A percentile compares a stretch with the other conserved stretches of the same genome.
phyloP scores from a whole-genome alignment of 768 basidiomycete genomes.

The Mycena floridula region DNA sequence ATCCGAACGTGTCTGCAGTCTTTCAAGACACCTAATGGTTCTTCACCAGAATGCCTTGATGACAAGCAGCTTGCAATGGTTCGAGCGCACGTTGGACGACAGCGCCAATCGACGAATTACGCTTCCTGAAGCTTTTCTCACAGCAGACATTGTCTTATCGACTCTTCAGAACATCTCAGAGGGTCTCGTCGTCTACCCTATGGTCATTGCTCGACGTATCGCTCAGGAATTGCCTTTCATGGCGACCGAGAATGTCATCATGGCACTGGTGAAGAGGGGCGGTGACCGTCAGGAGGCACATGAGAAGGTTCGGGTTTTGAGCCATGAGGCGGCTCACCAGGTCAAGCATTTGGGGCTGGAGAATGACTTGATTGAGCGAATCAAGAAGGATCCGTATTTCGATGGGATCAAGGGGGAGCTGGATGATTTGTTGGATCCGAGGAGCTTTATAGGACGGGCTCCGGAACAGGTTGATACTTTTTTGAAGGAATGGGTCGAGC shows the following conservation, averaged over 20 bases:
- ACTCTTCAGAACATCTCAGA: slow-evolving; percentile 96
- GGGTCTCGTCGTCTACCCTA: slow-evolving; percentile 98
- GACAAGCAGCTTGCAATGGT: slow-evolving; percentile 95
- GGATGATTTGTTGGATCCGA: slow-evolving; percentile 74
- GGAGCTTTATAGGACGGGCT: slow-evolving; percentile 88
- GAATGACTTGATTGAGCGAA: slow-evolving; percentile 92
- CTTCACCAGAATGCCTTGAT: slow-evolving; percentile 95
- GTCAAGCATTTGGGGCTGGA: slow-evolving; percentile 93
- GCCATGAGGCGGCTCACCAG: slow-evolving; percentile 89
- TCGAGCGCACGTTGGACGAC: slow-evolving; percentile 96
- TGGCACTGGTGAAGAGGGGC: slow-evolving; percentile 93
- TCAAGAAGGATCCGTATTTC: slow-evolving; percentile 81
- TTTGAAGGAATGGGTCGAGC: slow-evolving; percentile 78
- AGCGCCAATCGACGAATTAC: slow-evolving; percentile 97
- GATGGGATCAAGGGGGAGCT: slow-evolving; percentile 78
- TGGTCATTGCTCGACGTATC: slow-evolving; percentile 89
- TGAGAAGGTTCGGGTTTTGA: slow-evolving; percentile 91
- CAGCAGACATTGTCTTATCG: slow-evolving; percentile 92
- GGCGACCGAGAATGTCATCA: slow-evolving; percentile 99
- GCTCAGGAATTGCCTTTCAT: slow-evolving; percentile 97
- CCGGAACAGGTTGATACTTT: slow-evolving; percentile 93
- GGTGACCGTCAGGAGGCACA: slow-evolving; percentile 97
- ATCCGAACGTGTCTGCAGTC: slow-evolving; percentile 92
- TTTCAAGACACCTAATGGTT: slow-evolving; percentile 93
- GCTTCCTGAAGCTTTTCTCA: slow-evolving; percentile 94